These are phyloP conservation scores for Coelastrella sp. DNA, from an alignment of 139 green algal species.

Conservation along the genomic window DNA sequence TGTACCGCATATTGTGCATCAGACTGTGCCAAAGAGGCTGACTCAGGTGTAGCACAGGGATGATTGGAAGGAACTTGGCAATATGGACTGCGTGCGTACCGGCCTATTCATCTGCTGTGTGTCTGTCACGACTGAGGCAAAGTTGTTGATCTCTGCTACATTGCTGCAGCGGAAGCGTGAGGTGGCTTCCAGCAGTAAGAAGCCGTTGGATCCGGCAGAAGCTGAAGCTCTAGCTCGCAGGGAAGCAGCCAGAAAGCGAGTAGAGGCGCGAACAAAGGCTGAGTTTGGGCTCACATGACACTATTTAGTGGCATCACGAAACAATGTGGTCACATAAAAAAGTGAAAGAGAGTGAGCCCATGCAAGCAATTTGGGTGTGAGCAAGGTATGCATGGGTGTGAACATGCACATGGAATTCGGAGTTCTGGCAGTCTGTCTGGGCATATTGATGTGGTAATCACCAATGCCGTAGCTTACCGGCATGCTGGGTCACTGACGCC, in stretches of 20 bases:
- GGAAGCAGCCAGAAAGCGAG: slow-evolving; percentile 78
- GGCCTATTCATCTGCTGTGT: background rate
- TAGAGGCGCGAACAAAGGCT: slow-evolving; percentile 74
- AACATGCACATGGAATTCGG: no score
- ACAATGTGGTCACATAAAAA: background rate
- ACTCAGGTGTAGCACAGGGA: no score
- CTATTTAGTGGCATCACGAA: background rate
- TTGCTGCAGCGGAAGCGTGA: slow-evolving; percentile 50
- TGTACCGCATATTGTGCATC: background rate
- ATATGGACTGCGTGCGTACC: no score
- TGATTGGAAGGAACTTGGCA: no score
- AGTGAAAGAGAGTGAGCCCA: no score
- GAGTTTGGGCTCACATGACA: slow-evolving; percentile 67
- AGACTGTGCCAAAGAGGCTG: no score
- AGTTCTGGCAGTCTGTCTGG: no score
- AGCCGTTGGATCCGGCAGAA: slow-evolving; percentile 74
- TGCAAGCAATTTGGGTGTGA: no score
- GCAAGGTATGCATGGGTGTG: no score
- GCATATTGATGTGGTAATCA: no score
- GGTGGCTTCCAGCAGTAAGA: slow-evolving; percentile 43
- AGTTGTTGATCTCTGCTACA: background rate
- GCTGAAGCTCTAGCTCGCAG: slow-evolving; percentile 70
- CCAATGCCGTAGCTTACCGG: no score
- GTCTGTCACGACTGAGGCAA: background rate
- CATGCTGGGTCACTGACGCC: no score